Conservation (phyloP, 2,329 filamentous ascomycete species). For the Neopestalotiopsis rosae region DNA sequence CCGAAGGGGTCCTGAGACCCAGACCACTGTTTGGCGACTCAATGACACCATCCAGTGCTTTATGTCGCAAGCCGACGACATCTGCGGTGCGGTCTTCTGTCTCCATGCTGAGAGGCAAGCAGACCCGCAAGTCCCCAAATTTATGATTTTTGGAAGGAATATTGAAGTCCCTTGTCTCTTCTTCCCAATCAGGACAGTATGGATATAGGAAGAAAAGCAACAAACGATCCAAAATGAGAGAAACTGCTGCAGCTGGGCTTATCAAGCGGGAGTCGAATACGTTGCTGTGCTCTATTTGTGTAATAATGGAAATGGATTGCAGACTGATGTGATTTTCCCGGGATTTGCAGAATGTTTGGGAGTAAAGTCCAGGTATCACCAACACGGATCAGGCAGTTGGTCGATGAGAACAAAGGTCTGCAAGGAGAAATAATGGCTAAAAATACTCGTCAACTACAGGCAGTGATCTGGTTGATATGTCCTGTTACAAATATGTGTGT, state of each 20-base stretch:
- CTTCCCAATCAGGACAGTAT: not conserved
- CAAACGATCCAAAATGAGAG: no score
- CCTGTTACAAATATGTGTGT: not conserved
- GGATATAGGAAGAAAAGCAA: no score
- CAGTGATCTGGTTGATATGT: not conserved
- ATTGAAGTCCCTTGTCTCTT: not conserved
- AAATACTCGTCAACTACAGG: not conserved
- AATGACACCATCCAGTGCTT: not conserved
- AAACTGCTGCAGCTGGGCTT: no score
- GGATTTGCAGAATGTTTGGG: not conserved
- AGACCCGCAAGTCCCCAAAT: not conserved
- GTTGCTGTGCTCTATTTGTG: no score
- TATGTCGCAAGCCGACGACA: not conserved
- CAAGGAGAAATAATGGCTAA: not conserved
- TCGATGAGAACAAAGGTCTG: not conserved
- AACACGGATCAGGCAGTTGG: not conserved
- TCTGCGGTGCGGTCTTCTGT: not conserved
- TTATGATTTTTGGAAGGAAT: not conserved
- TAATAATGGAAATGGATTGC: no score
- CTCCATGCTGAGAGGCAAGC: not conserved
- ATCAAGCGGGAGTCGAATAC: no score
- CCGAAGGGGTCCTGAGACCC: slow-evolving; percentile 31
- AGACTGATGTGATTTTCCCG: not conserved
- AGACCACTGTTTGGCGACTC: not conserved
- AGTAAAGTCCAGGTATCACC: not conserved